Base-by-base conservation (phyloP, 1,139 yeast species). In the Lodderomyces elongisporus region DNA sequence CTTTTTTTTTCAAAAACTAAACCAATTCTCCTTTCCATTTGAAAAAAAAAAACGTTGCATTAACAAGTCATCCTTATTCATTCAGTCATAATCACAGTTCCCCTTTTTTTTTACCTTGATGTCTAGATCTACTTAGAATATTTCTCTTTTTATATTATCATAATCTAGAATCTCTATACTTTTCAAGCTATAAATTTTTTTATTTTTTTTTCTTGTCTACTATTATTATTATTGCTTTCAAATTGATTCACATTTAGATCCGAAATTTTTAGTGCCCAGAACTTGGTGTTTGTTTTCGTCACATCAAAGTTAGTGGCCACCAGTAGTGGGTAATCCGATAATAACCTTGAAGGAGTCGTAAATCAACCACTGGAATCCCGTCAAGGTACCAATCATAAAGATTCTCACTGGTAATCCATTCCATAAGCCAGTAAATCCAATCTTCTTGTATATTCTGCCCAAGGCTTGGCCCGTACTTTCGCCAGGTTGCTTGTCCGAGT, bases 321-420 rank as follows among this genome's bases (percentile, higher is more conserved):
- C 91, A 18, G 95, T 81, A 27, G 97, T 85, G 54, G 97, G 96
- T 50, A 89, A 74, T 9, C 96, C 97, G 41, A 85, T 77, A 49
- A 75, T 75, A 18, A 85, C 93, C 68, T 89, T 89, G 73, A 89
- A 89, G 10, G 95, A 82, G 61, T 89, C 97, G 65, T 89, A 89
- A 43, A 89, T 74, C 56, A 89, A 74, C 96, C 96, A 89, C 70
- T 89, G 97, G 74, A 84, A 77, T 43, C 96, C 96, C 29, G 97
- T 89, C 62, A 89, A 75, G 22, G 97, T 88, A 69, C 96, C 96
- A 58, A 89, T 77, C 97, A 89, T 89, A 43, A 87, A 77, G 48
- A 89, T 88, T 75, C 97, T 84, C 43, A 88, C 91, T 17, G 89
- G 85, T 46, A 89, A 75, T 36, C 97, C 97, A 56, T 85, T 85